Conservation (phyloP, 805 yeast species). For the Blastobotrys peoriensis region DNA sequence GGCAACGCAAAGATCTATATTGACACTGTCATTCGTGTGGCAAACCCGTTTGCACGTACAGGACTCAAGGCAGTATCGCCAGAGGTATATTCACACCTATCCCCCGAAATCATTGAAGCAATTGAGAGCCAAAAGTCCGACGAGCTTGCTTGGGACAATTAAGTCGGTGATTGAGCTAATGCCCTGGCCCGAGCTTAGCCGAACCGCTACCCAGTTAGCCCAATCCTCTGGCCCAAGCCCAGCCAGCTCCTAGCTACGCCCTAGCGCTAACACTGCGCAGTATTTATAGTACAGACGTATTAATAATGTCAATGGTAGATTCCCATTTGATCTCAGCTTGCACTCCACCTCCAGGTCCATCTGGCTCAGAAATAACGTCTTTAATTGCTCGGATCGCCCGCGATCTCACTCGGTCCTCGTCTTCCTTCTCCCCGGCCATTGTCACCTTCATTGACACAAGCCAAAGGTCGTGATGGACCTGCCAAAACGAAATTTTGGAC, state of each 20-base stretch:
- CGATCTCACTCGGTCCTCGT: conserved; percentile 30
- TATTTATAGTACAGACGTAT: conserved; percentile 5
- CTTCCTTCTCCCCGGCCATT: conserved; percentile 29
- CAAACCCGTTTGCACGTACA: conserved; percentile 48
- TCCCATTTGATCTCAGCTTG: conserved; percentile 23
- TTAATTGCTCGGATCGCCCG: conserved; percentile 24
- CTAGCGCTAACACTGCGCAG: no score
- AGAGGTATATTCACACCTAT: conserved; percentile 49
- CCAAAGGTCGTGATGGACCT: conserved; percentile 39
- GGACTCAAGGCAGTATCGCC: conserved; percentile 59
- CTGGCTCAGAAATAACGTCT: conserved; percentile 14
- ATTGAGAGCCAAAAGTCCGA: conserved; percentile 20
- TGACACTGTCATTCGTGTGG: conserved; percentile 27
- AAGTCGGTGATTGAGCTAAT: no score
- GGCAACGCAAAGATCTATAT: conserved; percentile 11
- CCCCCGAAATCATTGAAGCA: conserved; percentile 46
- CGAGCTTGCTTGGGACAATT: conserved; percentile 19
- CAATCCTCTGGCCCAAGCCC: no score
- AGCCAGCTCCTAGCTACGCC: no score
- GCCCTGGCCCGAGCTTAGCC: not conserved
- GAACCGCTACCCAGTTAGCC: not conserved
- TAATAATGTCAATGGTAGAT: conserved; percentile 31
- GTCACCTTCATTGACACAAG: conserved; percentile 32
- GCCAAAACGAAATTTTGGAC: conserved; percentile 34
- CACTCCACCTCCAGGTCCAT: not conserved